Evolutionary conservation across 495 filamentous ascomycete genomes (phyloP).

Genomic region (Daldinia childiae): DNA sequence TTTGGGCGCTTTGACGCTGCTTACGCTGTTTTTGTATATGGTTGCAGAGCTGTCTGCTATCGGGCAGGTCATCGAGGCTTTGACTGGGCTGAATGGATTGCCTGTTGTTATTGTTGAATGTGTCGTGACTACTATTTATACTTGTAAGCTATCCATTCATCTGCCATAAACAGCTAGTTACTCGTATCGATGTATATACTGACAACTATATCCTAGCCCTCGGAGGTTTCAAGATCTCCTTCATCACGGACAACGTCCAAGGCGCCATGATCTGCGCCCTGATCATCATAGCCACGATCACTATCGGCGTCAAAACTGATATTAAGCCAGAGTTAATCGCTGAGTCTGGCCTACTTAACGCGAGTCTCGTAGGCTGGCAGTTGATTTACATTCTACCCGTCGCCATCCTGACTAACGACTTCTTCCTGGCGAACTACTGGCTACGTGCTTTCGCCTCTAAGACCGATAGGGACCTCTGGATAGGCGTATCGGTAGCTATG

Average conservation of each 20-base stretch:
- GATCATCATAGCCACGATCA: constrained; percentile 73
- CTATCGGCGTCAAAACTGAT: constrained; percentile 73
- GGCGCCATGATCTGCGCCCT: constrained; percentile 75
- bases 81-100: constrained; percentile 77
- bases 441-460: constrained; percentile 82
- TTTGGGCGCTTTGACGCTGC: constrained; percentile 75
- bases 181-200: too few relatives aligned
- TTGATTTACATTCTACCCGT: constrained; percentile 79
- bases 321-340: constrained; percentile 72
- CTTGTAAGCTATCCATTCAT: constrained; percentile 60
- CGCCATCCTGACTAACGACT: constrained; percentile 78
- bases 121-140: constrained; percentile 77
- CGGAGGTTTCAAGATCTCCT: constrained; percentile 80
- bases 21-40: constrained; percentile 84
- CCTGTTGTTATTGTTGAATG: constrained; percentile 78
- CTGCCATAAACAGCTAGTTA: too few relatives aligned
- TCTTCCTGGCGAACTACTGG: constrained; percentile 83
- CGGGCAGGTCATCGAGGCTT: constrained; percentile 73
- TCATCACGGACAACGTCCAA: constrained; percentile 81
- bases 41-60: constrained; percentile 78
- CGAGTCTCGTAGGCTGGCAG: constrained; percentile 76
- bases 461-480: constrained; percentile 77
- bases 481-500: constrained; percentile 72
- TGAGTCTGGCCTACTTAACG: constrained; percentile 66
- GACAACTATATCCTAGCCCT: constrained; percentile 59